Percentiles rank a stretch among this genome's conserved stretches.
phyloP scores from a whole-genome alignment of 1,284 basidiomycete species.

The Malassezia pachydermatis region DNA sequence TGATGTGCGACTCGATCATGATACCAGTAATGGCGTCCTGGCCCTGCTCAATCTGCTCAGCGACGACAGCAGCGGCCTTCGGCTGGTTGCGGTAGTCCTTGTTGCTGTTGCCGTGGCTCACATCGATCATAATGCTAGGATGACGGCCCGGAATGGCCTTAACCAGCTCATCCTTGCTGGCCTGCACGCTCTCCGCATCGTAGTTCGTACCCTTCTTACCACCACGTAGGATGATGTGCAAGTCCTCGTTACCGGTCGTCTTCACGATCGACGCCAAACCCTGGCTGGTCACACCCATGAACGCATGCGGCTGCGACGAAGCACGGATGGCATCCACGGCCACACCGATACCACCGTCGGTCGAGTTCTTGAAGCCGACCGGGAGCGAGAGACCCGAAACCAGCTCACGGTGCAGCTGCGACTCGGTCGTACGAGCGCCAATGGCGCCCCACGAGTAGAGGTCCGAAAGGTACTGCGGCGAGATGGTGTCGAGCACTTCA shows the following conservation, averaged over 20 bases:
- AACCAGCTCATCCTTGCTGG: constrained; percentile 64
- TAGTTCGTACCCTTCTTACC: constrained; percentile 51
- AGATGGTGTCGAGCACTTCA: constrained; percentile 67
- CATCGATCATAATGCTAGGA: constrained; percentile 47
- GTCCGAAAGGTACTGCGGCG: constrained; percentile 55
- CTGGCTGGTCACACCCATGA: constrained; percentile 46
- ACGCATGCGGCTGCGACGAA: constrained; percentile 40
- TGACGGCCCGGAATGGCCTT: constrained; percentile 32
- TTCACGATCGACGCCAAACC: constrained; percentile 85
- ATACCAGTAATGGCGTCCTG: constrained; percentile 77
- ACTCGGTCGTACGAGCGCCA: constrained; percentile 77
- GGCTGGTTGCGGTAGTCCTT: constrained; percentile 48
- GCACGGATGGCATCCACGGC: constrained; percentile 47
- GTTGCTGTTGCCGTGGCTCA: constrained; percentile 46
- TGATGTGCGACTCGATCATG: constrained; percentile 92
- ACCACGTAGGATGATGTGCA: constrained; percentile 47
- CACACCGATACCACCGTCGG: constrained; percentile 63
- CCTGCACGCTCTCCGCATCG: constrained; percentile 61
- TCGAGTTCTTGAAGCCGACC: constrained; percentile 94
- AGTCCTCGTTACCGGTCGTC: constrained; percentile 66
- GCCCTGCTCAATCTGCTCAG: constrained; percentile 66
- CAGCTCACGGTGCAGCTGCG: constrained; percentile 51
- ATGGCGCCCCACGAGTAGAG: constrained; percentile 94
- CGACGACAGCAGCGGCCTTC: constrained; percentile 61
- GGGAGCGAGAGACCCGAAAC: constrained; percentile 47